These are phyloP conservation scores for Ceratocystis eucalypticola DNA, from an alignment of 2,329 filamentous ascomycete species.

Conservation along the genomic window DNA sequence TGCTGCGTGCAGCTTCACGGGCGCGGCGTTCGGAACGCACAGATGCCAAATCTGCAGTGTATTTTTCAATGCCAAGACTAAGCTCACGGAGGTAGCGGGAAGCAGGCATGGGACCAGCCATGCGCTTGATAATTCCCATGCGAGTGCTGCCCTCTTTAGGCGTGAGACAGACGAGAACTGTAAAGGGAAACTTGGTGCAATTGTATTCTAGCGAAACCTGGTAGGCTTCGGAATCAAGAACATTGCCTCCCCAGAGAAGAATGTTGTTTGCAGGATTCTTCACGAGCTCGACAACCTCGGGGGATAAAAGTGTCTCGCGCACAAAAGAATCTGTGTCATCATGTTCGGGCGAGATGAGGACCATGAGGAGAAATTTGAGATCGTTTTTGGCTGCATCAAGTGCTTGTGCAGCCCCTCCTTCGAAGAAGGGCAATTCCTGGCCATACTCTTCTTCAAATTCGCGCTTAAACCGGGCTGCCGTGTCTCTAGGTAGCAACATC, in stretches of 20 bases:
- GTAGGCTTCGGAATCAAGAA: conserved; percentile 86
- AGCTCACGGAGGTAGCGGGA: conserved; percentile 64
- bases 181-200: conserved; percentile 87
- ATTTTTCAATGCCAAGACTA: conserved; percentile 56
- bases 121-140: conserved; percentile 78
- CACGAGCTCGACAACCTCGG: conserved; percentile 60
- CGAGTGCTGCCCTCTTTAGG: conserved; percentile 69
- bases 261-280: conserved; percentile 65
- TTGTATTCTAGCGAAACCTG: conserved; percentile 78
- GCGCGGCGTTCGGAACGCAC: conserved; percentile 65
- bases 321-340: conserved; percentile 79
- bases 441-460: conserved; percentile 95
- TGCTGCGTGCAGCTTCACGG: conserved; percentile 63
- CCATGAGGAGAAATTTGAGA: conserved; percentile 77
- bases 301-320: conserved; percentile 64
- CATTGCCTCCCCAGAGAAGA: conserved; percentile 82
- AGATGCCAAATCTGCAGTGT: conserved; percentile 59
- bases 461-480: conserved; percentile 72
- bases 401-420: conserved; percentile 82
- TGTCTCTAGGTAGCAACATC: conserved; percentile 71
- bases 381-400: conserved; percentile 83
- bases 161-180: conserved; percentile 73
- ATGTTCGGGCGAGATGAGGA: conserved; percentile 83
- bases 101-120: conserved; percentile 58
- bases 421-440: conserved; percentile 58